Percentiles rank a stretch among this genome's conserved stretches.
Evolutionary conservation across 371 early-diverging fungal genomes (phyloP).

Genomic region (Mucor indicus): DNA sequence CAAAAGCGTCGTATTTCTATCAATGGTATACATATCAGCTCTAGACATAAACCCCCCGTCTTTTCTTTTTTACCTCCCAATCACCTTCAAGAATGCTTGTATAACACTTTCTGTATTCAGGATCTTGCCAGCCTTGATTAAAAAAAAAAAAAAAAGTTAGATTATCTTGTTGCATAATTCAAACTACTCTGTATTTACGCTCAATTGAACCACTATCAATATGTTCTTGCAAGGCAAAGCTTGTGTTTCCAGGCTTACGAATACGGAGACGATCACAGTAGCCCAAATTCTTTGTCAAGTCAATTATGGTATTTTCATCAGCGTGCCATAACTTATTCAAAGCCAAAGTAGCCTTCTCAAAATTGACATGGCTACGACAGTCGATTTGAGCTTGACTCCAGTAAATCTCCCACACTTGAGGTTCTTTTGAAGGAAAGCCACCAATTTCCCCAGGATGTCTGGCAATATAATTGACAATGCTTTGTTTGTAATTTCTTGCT

Average conservation of each 20-base stretch:
- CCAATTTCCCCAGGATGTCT: slow-evolving; percentile 16
- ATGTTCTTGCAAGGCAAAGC: slow-evolving; percentile 35
- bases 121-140: slow-evolving; percentile 27
- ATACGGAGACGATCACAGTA: slow-evolving; percentile 44
- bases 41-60: too few relatives aligned
- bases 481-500: slow-evolving; percentile 30
- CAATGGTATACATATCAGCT: too few relatives aligned
- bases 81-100: slow-evolving; percentile 19
- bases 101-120: slow-evolving; percentile 24
- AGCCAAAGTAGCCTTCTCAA: slow-evolving; percentile 24
- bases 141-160: too few relatives aligned
- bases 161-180: too few relatives aligned
- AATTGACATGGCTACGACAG: slow-evolving; percentile 31
- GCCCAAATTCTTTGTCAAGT: slow-evolving; percentile 30
- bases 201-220: slow-evolving; percentile 41
- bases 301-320: slow-evolving; percentile 16
- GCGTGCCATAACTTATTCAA: slow-evolving; percentile 38
- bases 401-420: slow-evolving; percentile 41
- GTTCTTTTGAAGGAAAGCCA: slow-evolving; percentile 34
- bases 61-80: slow-evolving; percentile 20
- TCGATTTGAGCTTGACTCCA: slow-evolving; percentile 31
- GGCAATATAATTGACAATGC: slow-evolving; percentile 27
- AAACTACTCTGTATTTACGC: too few relatives aligned
- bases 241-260: slow-evolving; percentile 25
- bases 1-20: slow-evolving; percentile 35